phyloP scores from a whole-genome alignment of 371 early-diverging fungal species.

The Lichtheimia ornata region DNA sequence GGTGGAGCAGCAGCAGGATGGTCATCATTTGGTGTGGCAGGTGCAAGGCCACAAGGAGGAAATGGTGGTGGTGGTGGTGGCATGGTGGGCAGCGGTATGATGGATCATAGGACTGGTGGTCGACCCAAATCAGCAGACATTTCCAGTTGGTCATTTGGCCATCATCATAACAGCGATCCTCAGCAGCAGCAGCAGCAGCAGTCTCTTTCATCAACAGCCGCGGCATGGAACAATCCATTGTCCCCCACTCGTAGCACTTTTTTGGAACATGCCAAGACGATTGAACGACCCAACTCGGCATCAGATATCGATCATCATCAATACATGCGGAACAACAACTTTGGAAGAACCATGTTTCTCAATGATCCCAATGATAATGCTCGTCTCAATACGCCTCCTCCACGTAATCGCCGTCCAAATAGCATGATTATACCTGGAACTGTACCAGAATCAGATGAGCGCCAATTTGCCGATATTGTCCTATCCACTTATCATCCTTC shows the following conservation, averaged over 20 bases:
- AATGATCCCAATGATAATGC: too few species aligned
- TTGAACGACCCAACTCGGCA: slow-evolving; percentile 54
- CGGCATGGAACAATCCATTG: slow-evolving; percentile 8
- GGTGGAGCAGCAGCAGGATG: slow-evolving; percentile 2
- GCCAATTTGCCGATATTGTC: slow-evolving; percentile 46
- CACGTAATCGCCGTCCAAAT: neutral
- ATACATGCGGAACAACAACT: slow-evolving; percentile 4
- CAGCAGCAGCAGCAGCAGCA: too few species aligned
- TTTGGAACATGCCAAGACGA: slow-evolving; percentile 35
- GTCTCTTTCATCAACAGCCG: too few species aligned
- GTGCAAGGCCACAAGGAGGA: neutral
- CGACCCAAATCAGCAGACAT: slow-evolving; percentile 65
- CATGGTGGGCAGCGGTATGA: slow-evolving; percentile 1
- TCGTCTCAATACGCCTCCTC: neutral
- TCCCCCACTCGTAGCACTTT: slow-evolving; percentile 41
- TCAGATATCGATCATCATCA: slow-evolving; percentile 44
- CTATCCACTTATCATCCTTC: slow-evolving; percentile 48
- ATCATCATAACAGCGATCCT: neutral
- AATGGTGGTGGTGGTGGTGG: neutral
- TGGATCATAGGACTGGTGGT: slow-evolving; percentile 29
- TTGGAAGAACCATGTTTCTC: neutral
- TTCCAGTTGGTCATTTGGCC: slow-evolving; percentile 30
- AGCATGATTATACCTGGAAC: slow-evolving; percentile 51
- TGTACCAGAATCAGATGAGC: slow-evolving; percentile 57
- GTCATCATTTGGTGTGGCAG: slow-evolving; percentile 14